A percentile compares a stretch with the other conserved stretches of the same genome.
These are phyloP conservation scores for Pelargonium cotyledonis DNA, from an alignment of 441 rosid genomes.

Conservation along the genomic window DNA sequence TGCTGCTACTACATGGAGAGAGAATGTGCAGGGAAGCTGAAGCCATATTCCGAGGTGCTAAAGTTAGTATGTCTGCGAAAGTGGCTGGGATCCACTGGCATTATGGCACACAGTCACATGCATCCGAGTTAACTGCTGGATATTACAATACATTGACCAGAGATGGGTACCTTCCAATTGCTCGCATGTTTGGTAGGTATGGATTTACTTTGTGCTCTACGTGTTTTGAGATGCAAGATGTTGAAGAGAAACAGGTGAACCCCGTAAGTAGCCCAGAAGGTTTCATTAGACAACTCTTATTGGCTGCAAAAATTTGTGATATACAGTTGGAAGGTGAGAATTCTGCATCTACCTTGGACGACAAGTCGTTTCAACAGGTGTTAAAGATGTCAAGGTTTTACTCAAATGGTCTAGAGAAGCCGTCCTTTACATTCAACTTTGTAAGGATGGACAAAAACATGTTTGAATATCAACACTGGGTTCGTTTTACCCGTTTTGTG, in stretches of 20 bases:
- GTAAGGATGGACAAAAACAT: slow-evolving; percentile 39
- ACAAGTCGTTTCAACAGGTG: slow-evolving; percentile 34
- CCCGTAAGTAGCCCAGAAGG: slow-evolving; percentile 41
- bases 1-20: slow-evolving; percentile 45
- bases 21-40: slow-evolving; percentile 42
- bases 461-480: slow-evolving; percentile 37
- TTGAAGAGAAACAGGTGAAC: slow-evolving; percentile 29
- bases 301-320: slow-evolving; percentile 32
- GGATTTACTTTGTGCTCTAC: slow-evolving; percentile 38
- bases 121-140: slow-evolving; percentile 44
- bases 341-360: slow-evolving; percentile 26
- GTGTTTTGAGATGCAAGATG: slow-evolving; percentile 41
- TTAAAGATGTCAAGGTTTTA: slow-evolving; percentile 36
- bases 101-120: slow-evolving; percentile 33
- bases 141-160: slow-evolving; percentile 39
- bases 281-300: slow-evolving; percentile 33
- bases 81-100: slow-evolving; percentile 45
- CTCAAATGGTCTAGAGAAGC: slow-evolving; percentile 26
- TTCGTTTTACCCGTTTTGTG: slow-evolving; percentile 33
- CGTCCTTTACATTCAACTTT: slow-evolving; percentile 37
- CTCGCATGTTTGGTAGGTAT: slow-evolving; percentile 35
- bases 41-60: slow-evolving; percentile 30
- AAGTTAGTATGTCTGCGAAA: slow-evolving; percentile 34
- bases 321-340: slow-evolving; percentile 43
- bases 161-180: slow-evolving; percentile 43